Conservation (phyloP, 2,329 filamentous ascomycete species). For the Scolecobasidium constrictum region DNA sequence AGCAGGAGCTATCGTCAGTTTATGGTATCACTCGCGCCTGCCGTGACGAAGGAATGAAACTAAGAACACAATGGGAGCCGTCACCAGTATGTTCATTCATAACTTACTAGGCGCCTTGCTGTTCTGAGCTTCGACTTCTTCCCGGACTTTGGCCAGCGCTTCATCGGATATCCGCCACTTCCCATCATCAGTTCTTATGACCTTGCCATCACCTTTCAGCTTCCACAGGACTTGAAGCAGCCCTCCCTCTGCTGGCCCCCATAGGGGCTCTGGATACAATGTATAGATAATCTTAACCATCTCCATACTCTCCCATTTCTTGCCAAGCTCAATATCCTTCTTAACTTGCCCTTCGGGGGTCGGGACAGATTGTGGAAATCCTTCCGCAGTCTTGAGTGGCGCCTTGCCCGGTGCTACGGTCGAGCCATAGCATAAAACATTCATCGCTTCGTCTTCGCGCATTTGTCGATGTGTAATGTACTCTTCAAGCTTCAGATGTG, state of each 20-base stretch:
- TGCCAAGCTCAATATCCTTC: not conserved
- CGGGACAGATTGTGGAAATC: not conserved
- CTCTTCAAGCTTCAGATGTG: not conserved
- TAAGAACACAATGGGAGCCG: no score
- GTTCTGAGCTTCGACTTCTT: not conserved
- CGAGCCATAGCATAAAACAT: not conserved
- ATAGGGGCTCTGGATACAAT: not conserved
- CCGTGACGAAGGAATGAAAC: no score
- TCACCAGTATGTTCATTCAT: no score
- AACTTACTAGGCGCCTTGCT: not conserved
- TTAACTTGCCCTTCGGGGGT: not conserved
- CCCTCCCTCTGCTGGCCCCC: not conserved
- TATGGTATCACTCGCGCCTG: no score
- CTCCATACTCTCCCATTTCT: not conserved
- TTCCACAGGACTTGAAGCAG: not conserved
- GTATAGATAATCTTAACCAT: not conserved
- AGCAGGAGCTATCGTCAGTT: no score
- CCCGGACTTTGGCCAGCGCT: not conserved
- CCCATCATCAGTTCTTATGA: not conserved
- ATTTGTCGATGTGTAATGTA: slow-evolving; percentile 1
- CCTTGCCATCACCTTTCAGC: not conserved
- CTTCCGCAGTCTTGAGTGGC: not conserved
- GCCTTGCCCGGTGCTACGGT: not conserved
- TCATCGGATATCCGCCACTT: not conserved
- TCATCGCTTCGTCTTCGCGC: not conserved